A percentile compares a stretch with the other conserved stretches of the same genome.
Conservation (phyloP, 1,284 basidiomycete genomes). For the Malassezia globosa region DNA sequence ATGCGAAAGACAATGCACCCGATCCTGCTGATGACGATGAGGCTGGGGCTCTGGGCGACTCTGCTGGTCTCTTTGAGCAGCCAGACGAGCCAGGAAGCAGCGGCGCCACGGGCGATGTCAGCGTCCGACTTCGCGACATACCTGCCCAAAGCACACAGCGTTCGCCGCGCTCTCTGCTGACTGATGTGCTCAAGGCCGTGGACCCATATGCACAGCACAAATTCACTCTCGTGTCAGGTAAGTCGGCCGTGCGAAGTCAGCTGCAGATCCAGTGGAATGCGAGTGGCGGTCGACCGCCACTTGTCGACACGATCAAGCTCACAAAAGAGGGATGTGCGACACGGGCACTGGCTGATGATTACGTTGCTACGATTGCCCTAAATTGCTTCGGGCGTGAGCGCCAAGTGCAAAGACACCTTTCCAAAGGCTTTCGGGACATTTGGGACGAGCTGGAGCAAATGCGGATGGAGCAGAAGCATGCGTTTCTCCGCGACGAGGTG, state of each 20-base stretch:
- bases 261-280: slow-evolving; percentile 33
- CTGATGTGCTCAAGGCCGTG: slow-evolving; percentile 44
- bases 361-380: slow-evolving; percentile 73
- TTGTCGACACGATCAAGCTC: slow-evolving; percentile 63
- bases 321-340: slow-evolving; percentile 70
- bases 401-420: slow-evolving; percentile 52
- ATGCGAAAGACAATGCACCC: not conserved
- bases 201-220: slow-evolving; percentile 66
- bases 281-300: not conserved
- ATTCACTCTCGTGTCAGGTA: slow-evolving; percentile 50
- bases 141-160: slow-evolving; percentile 25
- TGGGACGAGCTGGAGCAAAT: slow-evolving; percentile 79
- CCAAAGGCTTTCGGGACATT: slow-evolving; percentile 71
- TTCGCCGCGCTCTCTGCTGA: slow-evolving; percentile 33
- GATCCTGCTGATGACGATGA: not conserved
- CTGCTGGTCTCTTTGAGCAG: slow-evolving; percentile 41
- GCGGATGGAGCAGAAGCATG: slow-evolving; percentile 58
- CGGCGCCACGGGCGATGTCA: slow-evolving; percentile 55
- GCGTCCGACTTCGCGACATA: slow-evolving; percentile 2
- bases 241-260: slow-evolving; percentile 27
- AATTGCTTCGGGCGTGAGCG: slow-evolving; percentile 50
- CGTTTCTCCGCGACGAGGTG: slow-evolving; percentile 54
- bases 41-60: not conserved
- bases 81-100: slow-evolving; percentile 61
- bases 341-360: slow-evolving; percentile 73